Percentiles rank a stretch among this genome's conserved stretches.
Conservation (phyloP, 345 rosid species). For the Euphorbia tirucalli region DNA sequence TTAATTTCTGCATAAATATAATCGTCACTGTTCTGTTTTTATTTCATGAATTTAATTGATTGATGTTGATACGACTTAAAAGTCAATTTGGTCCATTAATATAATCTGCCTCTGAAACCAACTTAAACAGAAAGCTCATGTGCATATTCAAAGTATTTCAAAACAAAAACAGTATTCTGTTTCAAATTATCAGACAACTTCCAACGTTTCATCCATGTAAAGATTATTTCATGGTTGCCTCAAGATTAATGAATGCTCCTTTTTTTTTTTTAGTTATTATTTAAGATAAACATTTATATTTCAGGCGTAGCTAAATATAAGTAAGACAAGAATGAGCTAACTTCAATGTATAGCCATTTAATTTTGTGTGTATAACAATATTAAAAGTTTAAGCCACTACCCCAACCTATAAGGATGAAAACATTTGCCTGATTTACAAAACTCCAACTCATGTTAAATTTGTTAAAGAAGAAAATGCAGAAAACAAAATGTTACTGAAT, state of each 20-base stretch:
- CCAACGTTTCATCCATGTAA: too few relatives aligned
- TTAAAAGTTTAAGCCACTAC: conserved; percentile 5
- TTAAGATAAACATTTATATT: not conserved
- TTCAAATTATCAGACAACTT: not conserved
- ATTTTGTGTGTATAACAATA: conserved; percentile 2
- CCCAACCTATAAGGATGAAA: conserved; percentile 1
- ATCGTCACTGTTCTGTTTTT: too few relatives aligned
- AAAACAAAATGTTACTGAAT: not conserved
- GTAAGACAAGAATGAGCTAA: not conserved
- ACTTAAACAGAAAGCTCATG: too few relatives aligned
- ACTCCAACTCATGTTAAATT: conserved; percentile 7
- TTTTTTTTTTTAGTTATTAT: not conserved
- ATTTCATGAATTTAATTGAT: too few relatives aligned
- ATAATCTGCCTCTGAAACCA: too few relatives aligned
- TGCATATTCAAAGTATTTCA: too few relatives aligned
- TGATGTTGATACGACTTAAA: too few relatives aligned
- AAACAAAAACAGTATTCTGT: not conserved
- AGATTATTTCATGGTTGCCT: not conserved
- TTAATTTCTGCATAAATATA: too few relatives aligned
- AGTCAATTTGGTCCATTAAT: too few relatives aligned
- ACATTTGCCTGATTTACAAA: conserved; percentile 8
- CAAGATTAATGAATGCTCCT: not conserved
- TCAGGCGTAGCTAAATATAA: not conserved
- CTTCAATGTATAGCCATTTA: conserved; percentile 9
- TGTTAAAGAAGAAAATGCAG: not conserved